Conservation (phyloP, 2,329 filamentous ascomycete species). For the Diaporthe helianthi region DNA sequence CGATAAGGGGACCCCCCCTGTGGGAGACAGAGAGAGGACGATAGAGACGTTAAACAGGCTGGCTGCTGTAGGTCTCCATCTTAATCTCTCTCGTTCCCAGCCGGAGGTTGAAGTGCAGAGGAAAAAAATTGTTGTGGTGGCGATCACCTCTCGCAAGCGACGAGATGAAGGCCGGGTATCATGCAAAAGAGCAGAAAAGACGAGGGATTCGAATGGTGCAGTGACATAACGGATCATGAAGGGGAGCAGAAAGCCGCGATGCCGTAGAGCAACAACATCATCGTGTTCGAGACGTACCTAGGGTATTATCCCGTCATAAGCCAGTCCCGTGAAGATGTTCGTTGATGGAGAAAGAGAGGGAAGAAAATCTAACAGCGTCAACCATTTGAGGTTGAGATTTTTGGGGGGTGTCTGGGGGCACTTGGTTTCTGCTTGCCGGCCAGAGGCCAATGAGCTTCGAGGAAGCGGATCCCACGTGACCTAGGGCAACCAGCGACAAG, state of each 20-base stretch:
- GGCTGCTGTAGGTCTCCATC: neutral
- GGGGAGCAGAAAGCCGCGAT: conserved; percentile 20
- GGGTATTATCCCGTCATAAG: conserved; percentile 35
- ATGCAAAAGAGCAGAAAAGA: conserved; percentile 19
- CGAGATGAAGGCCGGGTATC: conserved; percentile 30
- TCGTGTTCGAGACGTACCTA: conserved; percentile 36
- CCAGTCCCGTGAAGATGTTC: conserved; percentile 36
- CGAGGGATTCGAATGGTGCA: conserved; percentile 24
- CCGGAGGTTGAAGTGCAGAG: neutral
- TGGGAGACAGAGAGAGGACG: neutral
- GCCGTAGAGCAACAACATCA: conserved; percentile 32
- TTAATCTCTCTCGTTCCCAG: neutral
- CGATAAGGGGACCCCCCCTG: conserved; percentile 15
- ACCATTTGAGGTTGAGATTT: conserved; percentile 9
- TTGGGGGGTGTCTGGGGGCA: neutral
- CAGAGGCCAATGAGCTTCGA: neutral
- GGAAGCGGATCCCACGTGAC: neutral
- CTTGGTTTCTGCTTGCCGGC: neutral
- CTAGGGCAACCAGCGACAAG: neutral
- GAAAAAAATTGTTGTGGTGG: conserved; percentile 18
- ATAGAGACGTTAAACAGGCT: neutral
- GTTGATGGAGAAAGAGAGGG: conserved; percentile 28
- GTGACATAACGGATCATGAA: conserved; percentile 14
- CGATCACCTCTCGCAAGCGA: conserved; percentile 27
- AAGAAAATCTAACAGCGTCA: neutral